Evolutionary conservation across 768 basidiomycete genomes (phyloP).

Genomic region (Tulasnella sp.): DNA sequence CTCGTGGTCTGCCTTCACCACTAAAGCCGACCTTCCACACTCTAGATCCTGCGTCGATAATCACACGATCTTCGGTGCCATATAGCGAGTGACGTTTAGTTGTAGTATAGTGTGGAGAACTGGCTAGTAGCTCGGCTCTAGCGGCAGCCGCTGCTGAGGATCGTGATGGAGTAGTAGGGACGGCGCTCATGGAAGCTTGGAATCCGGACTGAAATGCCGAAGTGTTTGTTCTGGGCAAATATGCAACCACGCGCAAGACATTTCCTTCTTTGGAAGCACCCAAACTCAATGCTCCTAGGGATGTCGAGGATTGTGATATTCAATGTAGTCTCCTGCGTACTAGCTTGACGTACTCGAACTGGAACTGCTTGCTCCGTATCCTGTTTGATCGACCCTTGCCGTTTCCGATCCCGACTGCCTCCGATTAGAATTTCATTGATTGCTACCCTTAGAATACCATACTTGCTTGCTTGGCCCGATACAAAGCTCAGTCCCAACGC

Average conservation of each 20-base stretch:
- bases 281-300: too few relatives aligned
- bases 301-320: too few relatives aligned
- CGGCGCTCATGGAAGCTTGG: conserved; percentile 3
- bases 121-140: conserved; percentile 4
- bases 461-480: too few relatives aligned
- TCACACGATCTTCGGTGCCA: conserved; percentile 89
- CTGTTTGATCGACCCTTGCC: too few relatives aligned
- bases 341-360: too few relatives aligned
- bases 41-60: conserved; percentile 88
- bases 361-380: too few relatives aligned
- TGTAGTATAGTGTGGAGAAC: conserved; percentile 72
- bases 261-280: too few relatives aligned
- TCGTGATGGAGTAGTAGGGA: conserved; percentile 9
- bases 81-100: conserved; percentile 87
- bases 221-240: neutral
- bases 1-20: conserved; percentile 83
- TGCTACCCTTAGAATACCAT: too few relatives aligned
- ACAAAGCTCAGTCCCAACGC: too few relatives aligned
- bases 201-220: neutral
- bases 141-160: conserved; percentile 1
- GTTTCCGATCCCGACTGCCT: too few relatives aligned
- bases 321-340: too few relatives aligned
- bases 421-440: too few relatives aligned
- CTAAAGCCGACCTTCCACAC: conserved; percentile 98
- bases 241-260: neutral